These are phyloP conservation scores for Lagerstroemia speciosa DNA, from an alignment of 345 rosid genomes.

Conservation along the genomic window DNA sequence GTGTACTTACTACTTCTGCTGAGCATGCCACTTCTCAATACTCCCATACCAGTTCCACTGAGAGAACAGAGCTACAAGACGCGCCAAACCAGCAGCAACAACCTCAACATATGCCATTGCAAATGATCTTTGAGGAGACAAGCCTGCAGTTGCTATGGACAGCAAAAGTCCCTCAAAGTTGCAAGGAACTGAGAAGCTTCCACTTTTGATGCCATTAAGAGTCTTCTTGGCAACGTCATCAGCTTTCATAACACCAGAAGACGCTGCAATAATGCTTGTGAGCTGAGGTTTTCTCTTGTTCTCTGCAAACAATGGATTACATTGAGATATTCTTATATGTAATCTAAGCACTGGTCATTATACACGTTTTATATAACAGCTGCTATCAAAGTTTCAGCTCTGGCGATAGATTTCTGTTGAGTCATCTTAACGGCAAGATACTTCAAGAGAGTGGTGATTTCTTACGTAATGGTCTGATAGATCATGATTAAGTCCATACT, in stretches of 20 bases:
- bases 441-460: too few relatives aligned
- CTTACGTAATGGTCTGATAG: too few relatives aligned
- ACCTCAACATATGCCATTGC: constrained; percentile 75
- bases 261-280: constrained; percentile 45
- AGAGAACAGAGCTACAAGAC: constrained; percentile 43
- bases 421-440: too few relatives aligned
- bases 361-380: too few relatives aligned
- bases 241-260: constrained; percentile 64
- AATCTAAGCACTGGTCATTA: too few relatives aligned
- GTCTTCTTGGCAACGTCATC: constrained; percentile 74
- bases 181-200: constrained; percentile 59
- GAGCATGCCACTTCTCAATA: constrained; percentile 41
- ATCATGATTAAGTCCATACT: too few relatives aligned
- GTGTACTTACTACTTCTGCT: constrained; percentile 16
- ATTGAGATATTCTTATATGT: too few relatives aligned
- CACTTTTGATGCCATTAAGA: constrained; percentile 60
- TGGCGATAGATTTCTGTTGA: too few relatives aligned
- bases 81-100: constrained; percentile 33
- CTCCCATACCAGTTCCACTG: constrained; percentile 74
- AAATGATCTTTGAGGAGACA: constrained; percentile 70
- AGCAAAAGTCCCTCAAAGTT: constrained; percentile 60
- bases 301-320: constrained; percentile 53
- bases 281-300: constrained; percentile 51
- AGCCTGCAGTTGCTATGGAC: constrained; percentile 59
- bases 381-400: too few relatives aligned